Evolutionary conservation across 176 grass and related monocot genomes (phyloP).

Genomic region (Phyllostachys edulis): DNA sequence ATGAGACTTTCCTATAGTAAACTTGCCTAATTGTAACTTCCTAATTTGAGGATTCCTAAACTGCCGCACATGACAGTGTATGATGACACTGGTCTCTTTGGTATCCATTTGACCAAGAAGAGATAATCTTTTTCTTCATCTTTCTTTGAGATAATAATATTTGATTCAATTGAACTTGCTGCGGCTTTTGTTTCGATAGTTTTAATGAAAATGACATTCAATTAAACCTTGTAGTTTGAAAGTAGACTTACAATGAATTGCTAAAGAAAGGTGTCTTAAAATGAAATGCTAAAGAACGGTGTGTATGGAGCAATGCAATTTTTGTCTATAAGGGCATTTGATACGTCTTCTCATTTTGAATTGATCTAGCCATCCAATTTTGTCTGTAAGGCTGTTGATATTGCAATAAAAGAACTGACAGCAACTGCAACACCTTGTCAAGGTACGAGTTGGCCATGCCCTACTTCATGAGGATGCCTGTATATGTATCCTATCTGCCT

Average conservation of each 20-base stretch:
- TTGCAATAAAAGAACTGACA: constrained; percentile 44
- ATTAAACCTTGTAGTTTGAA: not conserved
- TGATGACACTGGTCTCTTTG: constrained; percentile 55
- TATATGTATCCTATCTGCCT: not conserved
- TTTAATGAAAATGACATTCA: not conserved
- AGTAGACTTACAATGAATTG: no score
- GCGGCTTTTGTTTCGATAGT: not conserved
- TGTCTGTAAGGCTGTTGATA: constrained; percentile 45
- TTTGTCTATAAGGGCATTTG: not conserved
- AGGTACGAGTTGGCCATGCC: constrained; percentile 21
- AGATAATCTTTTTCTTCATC: not conserved
- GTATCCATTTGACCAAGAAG: constrained; percentile 37
- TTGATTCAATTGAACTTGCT: not conserved
- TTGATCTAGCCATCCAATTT: constrained; percentile 44
- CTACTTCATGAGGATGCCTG: not conserved
- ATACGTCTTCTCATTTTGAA: not conserved
- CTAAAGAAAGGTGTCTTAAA: not conserved
- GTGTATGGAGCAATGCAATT: not conserved
- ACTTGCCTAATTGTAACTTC: no score
- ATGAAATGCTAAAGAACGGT: not conserved
- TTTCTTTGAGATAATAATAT: constrained; percentile 11
- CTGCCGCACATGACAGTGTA: no score
- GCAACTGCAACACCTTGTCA: constrained; percentile 41
- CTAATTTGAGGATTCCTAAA: no score
- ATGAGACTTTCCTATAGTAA: no score